Evolutionary conservation across 1,284 basidiomycete genomes (phyloP), one percentile per base, ranked within the genome.

Genomic region (Ceratobasidium sp.): DNA sequence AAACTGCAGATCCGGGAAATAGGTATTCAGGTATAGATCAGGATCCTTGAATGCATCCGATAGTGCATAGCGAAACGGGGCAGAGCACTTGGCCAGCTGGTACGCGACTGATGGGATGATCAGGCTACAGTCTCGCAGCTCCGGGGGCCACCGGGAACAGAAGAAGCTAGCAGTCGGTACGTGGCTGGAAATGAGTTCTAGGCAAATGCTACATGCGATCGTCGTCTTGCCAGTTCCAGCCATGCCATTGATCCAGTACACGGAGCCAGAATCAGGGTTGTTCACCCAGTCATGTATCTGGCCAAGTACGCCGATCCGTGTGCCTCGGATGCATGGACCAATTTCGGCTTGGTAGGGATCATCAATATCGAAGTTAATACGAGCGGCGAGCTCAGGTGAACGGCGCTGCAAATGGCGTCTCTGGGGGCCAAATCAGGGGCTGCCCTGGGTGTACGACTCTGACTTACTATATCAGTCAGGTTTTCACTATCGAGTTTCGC

Each of bases 221-320:
- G 58, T 60, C 3, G 46, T 49, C 30, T 60, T 60, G 13, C 56
- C 56, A 14, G 56, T 57, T 5, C 36, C 56, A 7, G 47, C 47
- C 47, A 50, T 21, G 14, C 47, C 47, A 14, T 50, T 57, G 5
- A 57, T 36, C 56, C 56, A 57, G 56, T 57, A 57, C 36, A 57
- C 42, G 23, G 25, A 23, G 13, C 39, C 41, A 7, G 41, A 5
- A 19, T 16, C 11, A 4, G 36, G 6, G 11, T 21, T n/a, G 13
- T 21, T 6, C 8, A 36, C 42, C 56, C 56, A 59, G 7, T 16
- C 25, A 14, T 29, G 23, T 6, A 59, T 14, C 16, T 59, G 21
- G 16, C 14, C 27, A 11, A 59, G 42, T 16, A 46, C 41, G 7
- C 30, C 13, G 16, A 25, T 19, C 7, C 56, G 56, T 5, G 56